Evolutionary conservation across 345 rosid species (phyloP), one percentile per base, ranked within the genome.

Genomic region (Moringa oleifera): DNA sequence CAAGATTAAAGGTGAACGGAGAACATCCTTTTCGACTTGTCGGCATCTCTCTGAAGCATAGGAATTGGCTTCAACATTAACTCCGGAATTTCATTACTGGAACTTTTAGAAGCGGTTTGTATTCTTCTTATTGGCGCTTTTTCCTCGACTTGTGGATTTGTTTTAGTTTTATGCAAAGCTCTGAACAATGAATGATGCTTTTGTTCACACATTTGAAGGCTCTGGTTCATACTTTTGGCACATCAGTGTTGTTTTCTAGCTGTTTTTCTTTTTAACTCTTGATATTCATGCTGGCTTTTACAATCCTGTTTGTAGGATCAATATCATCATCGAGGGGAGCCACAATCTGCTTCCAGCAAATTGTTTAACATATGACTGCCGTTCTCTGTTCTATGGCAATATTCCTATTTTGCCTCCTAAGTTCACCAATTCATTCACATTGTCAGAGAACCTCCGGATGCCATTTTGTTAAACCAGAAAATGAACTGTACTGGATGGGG

Each of bases 1-100:
- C 31, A 67, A 85, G 88, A 71, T 83, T 61, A 65, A 70, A 63
- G 74, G 65, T 55, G 76, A 74, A 50, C 68, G 36, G 64, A 64
- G 51, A 54, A 68, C 67, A 25, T 56, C 68, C 47, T 23, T 69
- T 28, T 53, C 71, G 21, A 55, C 58, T 55, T 59, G 52, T n/a
- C 62, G 74, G 64, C 50, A 61, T 63, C 64, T 65, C 58, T 70
- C 19, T 36, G 61, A 71, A 64, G 63, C 37, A 37, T 71, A 75
- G 70, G 21, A 53, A 65, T 55, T 51, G 25, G 67, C 72, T 62
- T 51, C 71, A 57, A 51, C 31, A 25, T 53, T 63, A 66, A 62
- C 37, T 57, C 13, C 12, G 18, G 58, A 64, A 19, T 20, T 71
- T 25, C 41, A 47, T 31, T 25, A 37, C 58, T 49, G 36, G 57